Evolutionary conservation across 2,329 filamentous ascomycete species (phyloP), one percentile per base, ranked within the genome.

Genomic region (Ophiostoma australiae): DNA sequence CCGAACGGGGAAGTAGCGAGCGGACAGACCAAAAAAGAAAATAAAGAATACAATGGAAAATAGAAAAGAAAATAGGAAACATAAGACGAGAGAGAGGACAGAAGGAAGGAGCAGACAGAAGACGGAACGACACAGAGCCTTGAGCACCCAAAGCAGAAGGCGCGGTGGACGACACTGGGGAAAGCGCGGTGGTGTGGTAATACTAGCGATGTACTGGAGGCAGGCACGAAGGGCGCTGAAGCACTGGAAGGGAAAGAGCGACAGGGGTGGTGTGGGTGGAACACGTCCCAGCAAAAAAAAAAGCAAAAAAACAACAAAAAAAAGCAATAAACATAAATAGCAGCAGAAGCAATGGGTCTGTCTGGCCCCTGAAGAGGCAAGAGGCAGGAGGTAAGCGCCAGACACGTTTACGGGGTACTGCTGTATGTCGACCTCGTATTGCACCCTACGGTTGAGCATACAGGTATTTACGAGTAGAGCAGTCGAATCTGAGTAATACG

Each of bases 1-100:
- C 20, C 58, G 52, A 70, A 70, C 5, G 63, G 27, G 37, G 58
- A 69, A 67, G 68, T 23, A 66, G 20, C 63, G 35, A 39, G 35
- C 35, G 35, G 63, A 67, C 35, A 67, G 58, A 48, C 37, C 31
- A 69, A 55, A 52, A 70, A 65, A 70, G 6, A 48, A 48, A 70
- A 70, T n/a, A 10, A 31, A 17, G 35, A 61, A 69, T 27, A 55
- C 31, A 66, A 27, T 48, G 10, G 20, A 65, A 65, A 35, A 58
- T 58, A 58, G 20, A 37, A 35, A 13, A 31, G 27, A 61, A 61
- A 31, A 48, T 48, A 48, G 44, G 4, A n/a, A n/a, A 17, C 1
- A 27, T 17, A 31, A 31, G 8, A 61, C 10, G 55, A 61, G 20
- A 52, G 20, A 55, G 52, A 55, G 20, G 6, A 39, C 37, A 11